Base-by-base conservation (phyloP, 2,329 filamentous ascomycete genomes). In the Dactylonectria estremocensis region DNA sequence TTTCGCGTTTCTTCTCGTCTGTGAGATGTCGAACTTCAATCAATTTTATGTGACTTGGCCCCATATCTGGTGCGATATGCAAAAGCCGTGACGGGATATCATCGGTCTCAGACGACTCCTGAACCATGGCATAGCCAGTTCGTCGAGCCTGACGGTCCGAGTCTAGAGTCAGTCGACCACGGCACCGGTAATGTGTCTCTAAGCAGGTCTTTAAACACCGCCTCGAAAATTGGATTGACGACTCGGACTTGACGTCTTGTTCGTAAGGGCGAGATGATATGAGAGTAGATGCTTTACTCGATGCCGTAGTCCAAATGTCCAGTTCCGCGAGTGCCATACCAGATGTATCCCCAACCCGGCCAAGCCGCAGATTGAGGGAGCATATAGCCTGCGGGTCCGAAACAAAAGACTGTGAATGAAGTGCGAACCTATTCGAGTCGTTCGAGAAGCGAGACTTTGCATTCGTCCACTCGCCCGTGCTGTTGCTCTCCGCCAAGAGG, bases 241-340 rank as follows among this genome's bases (percentile, higher is more conserved):
- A 20, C 6, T 14, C 3, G 16, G 40, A 43, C 16, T 14, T 43
- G 4, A 53, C 48, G 9, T 58, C 53, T 14, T n/a, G 53, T 24
- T 64, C 61, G 18, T 64, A 58, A 2, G 61, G 61, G 3, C 61
- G 61, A 1, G 54, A 22, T 31, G 28, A 10, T 20, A 64, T 58
- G 46, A 58, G 58, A n/a, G 14, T 53, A 6, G 54, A 33, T 3
- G 61, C 46, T 3, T 10, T 13, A 13, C 18, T 40, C 3, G 13
- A 24, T 5, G 46, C 35, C 3, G 35, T 50, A 10, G 54, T 35
- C 61, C 61, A 64, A 13, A 11, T 22, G 1, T 53, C 22, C 2
- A 64, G 10, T 5, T 3, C 8, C 2, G 48, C 11, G 9, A 56
- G 20, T 2, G 14, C 4, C 3, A 31, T 2, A 10, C 33, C 5